phyloP scores from a whole-genome alignment of 83 land plant genomes.

The Thuja plicata region DNA sequence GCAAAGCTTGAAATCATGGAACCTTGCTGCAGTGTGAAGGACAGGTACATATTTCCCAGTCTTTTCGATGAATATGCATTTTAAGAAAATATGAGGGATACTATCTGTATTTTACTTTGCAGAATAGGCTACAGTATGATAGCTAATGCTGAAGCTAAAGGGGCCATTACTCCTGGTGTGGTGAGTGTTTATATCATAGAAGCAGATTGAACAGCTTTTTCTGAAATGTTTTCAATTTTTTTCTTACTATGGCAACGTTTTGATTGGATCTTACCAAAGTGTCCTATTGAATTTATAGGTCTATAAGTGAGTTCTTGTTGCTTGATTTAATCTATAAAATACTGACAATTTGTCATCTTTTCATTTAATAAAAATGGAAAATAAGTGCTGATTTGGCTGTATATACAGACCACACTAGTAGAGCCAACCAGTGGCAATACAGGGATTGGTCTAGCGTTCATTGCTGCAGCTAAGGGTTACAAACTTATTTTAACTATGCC shows the following conservation, averaged over 20 bases:
- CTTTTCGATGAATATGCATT: not conserved
- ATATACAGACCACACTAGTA: slow-evolving; percentile 52
- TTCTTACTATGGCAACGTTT: not conserved
- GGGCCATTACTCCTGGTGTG: slow-evolving; percentile 73
- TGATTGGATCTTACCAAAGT: not conserved
- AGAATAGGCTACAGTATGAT: slow-evolving; percentile 80
- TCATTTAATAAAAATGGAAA: not conserved
- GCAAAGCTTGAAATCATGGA: slow-evolving; percentile 79
- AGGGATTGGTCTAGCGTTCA: slow-evolving; percentile 72
- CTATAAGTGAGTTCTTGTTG: not conserved
- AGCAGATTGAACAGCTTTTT: not conserved
- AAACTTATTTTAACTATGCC: slow-evolving; percentile 74
- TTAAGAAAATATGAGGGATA: not conserved
- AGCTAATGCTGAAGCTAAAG: slow-evolving; percentile 70
- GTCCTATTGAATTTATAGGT: not conserved
- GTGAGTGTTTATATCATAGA: slow-evolving; percentile 23
- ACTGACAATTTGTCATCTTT: not conserved
- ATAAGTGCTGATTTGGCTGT: not conserved
- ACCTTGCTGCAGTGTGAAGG: slow-evolving; percentile 76
- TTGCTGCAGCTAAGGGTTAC: slow-evolving; percentile 75
- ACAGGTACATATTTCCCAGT: slow-evolving; percentile 32
- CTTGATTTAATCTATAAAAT: slow-evolving; percentile 1
- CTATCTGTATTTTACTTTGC: slow-evolving; percentile 15
- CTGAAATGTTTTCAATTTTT: not conserved
- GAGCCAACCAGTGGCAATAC: slow-evolving; percentile 80